Percentiles rank a stretch among this genome's conserved stretches.
phyloP scores from a whole-genome alignment of 2,329 filamentous ascomycete species.

The Colletotrichum sojae region DNA sequence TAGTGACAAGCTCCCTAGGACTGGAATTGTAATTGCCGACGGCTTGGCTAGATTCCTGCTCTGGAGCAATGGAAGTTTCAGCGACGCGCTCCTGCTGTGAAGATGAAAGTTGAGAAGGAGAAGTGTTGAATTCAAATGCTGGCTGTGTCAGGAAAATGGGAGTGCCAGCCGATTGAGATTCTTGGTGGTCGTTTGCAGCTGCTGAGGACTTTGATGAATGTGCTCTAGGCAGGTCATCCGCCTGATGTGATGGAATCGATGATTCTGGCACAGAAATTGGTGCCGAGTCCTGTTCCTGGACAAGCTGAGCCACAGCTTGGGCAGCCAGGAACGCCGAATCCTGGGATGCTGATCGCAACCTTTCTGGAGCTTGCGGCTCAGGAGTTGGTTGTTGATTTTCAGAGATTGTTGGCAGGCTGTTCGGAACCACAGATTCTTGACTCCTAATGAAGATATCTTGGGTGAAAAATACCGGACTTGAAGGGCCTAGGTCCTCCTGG shows the following conservation, averaged over 20 bases:
- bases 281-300: constrained; percentile 15
- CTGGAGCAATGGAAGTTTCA: not conserved
- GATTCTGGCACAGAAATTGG: constrained; percentile 12
- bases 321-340: constrained; percentile 1
- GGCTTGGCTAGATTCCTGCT: not conserved
- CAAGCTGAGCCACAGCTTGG: constrained; percentile 11
- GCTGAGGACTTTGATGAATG: constrained; percentile 6
- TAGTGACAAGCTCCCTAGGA: constrained; percentile 5
- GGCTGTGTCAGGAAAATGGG: constrained; percentile 34
- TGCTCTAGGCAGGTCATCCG: constrained; percentile 21
- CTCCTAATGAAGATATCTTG: constrained; percentile 5
- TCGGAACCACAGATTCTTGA: not conserved
- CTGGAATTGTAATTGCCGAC: not conserved
- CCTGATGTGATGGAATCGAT: constrained; percentile 32
- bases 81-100: not conserved
- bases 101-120: constrained; percentile 12
- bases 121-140: constrained; percentile 26
- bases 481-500: not conserved
- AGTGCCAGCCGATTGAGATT: constrained; percentile 9
- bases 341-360: constrained; percentile 11
- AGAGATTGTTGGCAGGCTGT: not conserved
- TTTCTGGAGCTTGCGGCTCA: not conserved
- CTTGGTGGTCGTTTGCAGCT: not conserved
- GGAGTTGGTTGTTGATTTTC: not conserved
- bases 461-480: constrained; percentile 6